A percentile compares a stretch with the other conserved stretches of the same genome.
phyloP scores from a whole-genome alignment of 2,329 filamentous ascomycete species.

The Clonostachys solani region DNA sequence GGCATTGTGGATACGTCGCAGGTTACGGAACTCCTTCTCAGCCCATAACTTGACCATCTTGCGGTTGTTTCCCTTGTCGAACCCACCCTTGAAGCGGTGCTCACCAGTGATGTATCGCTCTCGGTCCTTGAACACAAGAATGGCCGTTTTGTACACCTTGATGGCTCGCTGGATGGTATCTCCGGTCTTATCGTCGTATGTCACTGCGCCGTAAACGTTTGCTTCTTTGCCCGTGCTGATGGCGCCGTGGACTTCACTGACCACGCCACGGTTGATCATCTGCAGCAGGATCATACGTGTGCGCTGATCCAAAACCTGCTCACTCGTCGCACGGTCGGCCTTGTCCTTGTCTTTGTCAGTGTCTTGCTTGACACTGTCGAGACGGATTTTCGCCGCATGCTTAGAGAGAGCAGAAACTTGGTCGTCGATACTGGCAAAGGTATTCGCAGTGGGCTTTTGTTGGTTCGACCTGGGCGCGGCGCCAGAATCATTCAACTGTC shows the following conservation, averaged over 20 bases:
- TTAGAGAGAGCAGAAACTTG: slow-evolving; percentile 80
- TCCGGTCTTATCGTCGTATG: slow-evolving; percentile 48
- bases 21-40: slow-evolving; percentile 95
- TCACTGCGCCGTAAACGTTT: slow-evolving; percentile 91
- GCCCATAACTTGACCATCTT: slow-evolving; percentile 99
- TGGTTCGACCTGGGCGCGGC: slow-evolving; percentile 63
- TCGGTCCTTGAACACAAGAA: slow-evolving; percentile 95
- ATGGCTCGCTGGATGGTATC: slow-evolving; percentile 73
- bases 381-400: slow-evolving; percentile 80
- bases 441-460: slow-evolving; percentile 77
- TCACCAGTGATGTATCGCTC: slow-evolving; percentile 95
- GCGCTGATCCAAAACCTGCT: slow-evolving; percentile 89
- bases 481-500: slow-evolving; percentile 53
- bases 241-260: slow-evolving; percentile 91
- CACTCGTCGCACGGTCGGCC: slow-evolving; percentile 86
- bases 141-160: slow-evolving; percentile 99
- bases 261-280: slow-evolving; percentile 87
- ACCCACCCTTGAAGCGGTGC: slow-evolving; percentile 84
- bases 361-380: slow-evolving; percentile 59
- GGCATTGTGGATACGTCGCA: slow-evolving; percentile 77
- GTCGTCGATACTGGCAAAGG: slow-evolving; percentile 75
- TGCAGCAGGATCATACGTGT: slow-evolving; percentile 95
- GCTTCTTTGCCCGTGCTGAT: slow-evolving; percentile 97
- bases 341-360: slow-evolving; percentile 69
- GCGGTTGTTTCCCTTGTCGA: slow-evolving; percentile 90